Conservation (phyloP, 2,329 filamentous ascomycete species). For the Neopestalotiopsis sp. region DNA sequence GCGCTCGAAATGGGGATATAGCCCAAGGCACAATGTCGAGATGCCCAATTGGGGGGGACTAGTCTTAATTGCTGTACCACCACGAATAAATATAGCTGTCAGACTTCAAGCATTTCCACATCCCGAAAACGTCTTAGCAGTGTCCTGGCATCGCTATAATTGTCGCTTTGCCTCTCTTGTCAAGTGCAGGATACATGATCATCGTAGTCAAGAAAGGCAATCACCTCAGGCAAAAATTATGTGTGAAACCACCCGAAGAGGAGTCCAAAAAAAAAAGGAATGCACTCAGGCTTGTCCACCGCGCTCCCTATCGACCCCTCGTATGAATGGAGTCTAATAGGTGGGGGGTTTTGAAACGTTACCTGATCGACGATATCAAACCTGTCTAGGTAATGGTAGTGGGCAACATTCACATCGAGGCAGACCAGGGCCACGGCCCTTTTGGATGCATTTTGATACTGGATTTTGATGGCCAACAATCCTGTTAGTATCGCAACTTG, state of each 20-base stretch:
- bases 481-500: background rate
- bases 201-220: background rate
- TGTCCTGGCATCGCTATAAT: background rate
- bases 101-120: background rate
- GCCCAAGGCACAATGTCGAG: background rate
- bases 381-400: background rate
- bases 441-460: background rate
- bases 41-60: background rate
- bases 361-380: constrained; percentile 7
- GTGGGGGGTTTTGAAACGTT: constrained; percentile 10
- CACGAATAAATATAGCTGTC: background rate
- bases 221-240: background rate
- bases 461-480: too few relatives aligned
- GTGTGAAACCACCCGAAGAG: background rate
- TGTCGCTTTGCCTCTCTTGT: background rate
- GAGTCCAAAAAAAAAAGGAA: background rate
- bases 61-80: background rate
- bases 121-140: background rate
- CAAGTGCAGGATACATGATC: background rate
- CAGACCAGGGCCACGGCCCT: background rate
- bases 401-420: background rate
- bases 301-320: background rate
- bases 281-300: background rate
- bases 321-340: background rate
- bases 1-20: background rate